Conservation (phyloP, 2,329 filamentous ascomycete species). For the Colletotrichum liriopes region DNA sequence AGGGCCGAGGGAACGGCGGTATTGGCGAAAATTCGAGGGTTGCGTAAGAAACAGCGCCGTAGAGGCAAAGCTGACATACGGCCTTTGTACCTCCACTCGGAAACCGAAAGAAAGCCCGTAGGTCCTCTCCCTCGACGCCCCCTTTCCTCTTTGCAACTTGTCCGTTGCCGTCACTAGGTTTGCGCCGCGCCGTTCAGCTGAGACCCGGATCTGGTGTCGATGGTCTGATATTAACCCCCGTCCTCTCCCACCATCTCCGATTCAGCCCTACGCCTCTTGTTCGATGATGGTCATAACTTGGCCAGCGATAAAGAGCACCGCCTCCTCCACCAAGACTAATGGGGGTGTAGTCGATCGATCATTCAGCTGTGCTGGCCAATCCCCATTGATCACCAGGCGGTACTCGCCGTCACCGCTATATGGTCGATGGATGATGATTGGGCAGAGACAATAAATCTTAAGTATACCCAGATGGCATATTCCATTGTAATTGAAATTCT, state of each 20-base stretch:
- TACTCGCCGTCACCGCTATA: background rate
- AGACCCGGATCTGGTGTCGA: background rate
- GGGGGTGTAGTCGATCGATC: too few species aligned
- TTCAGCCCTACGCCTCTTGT: slow-evolving; percentile 31
- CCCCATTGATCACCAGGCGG: background rate
- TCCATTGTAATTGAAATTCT: background rate
- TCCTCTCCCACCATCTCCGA: slow-evolving; percentile 8
- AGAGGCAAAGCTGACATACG: slow-evolving; percentile 23
- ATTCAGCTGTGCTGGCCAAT: background rate
- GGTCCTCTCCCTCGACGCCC: too few species aligned
- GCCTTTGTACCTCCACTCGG: background rate
- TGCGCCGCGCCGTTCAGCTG: slow-evolving; percentile 13
- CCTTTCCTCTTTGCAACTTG: background rate
- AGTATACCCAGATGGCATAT: slow-evolving; percentile 20
- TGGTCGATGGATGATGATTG: background rate
- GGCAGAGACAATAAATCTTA: background rate
- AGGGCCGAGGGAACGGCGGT: background rate
- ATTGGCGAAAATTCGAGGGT: slow-evolving; percentile 3
- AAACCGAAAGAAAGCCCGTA: background rate
- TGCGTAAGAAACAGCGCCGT: background rate
- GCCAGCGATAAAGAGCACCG: slow-evolving; percentile 3
- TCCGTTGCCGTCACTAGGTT: background rate
- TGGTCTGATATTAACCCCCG: background rate
- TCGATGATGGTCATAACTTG: slow-evolving; percentile 1
- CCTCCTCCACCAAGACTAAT: background rate